Conservation (phyloP, 345 rosid species). For the Corymbia maculata region DNA sequence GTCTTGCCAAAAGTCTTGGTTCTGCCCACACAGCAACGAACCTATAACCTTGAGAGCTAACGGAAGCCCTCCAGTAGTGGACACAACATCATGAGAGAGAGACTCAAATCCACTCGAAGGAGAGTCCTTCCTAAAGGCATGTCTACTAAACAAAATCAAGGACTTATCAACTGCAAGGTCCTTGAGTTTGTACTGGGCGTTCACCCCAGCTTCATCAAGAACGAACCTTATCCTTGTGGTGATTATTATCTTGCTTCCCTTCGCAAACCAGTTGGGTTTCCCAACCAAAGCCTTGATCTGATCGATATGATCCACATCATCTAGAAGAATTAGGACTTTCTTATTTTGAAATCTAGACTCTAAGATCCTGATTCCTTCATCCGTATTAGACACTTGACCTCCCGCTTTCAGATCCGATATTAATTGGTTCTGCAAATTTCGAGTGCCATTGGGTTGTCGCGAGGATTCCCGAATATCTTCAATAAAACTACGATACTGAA, state of each 20-base stretch:
- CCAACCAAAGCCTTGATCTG: not conserved
- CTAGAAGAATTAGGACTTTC: not conserved
- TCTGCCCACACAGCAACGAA: fast-evolving
- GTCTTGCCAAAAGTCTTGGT: fast-evolving
- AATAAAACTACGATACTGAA: not conserved
- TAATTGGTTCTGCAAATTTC: not conserved
- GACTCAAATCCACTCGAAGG: not conserved
- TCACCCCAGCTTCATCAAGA: not conserved
- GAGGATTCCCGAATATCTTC: not conserved
- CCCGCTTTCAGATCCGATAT: not conserved
- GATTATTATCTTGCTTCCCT: not conserved
- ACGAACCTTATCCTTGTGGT: not conserved
- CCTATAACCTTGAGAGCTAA: not conserved
- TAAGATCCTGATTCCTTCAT: not conserved
- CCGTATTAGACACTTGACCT: not conserved
- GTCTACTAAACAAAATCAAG: not conserved
- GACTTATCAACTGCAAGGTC: not conserved
- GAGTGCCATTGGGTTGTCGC: no score
- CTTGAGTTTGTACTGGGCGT: not conserved
- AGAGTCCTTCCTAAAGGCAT: not conserved
- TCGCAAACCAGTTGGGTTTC: not conserved
- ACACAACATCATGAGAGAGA: not conserved
- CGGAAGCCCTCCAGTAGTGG: not conserved
- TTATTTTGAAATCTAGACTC: not conserved
- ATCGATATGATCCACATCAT: not conserved